Evolutionary conservation across 2,329 filamentous ascomycete genomes (phyloP), one percentile per base, ranked within the genome.

Genomic region (Colletotrichum echinochloae): DNA sequence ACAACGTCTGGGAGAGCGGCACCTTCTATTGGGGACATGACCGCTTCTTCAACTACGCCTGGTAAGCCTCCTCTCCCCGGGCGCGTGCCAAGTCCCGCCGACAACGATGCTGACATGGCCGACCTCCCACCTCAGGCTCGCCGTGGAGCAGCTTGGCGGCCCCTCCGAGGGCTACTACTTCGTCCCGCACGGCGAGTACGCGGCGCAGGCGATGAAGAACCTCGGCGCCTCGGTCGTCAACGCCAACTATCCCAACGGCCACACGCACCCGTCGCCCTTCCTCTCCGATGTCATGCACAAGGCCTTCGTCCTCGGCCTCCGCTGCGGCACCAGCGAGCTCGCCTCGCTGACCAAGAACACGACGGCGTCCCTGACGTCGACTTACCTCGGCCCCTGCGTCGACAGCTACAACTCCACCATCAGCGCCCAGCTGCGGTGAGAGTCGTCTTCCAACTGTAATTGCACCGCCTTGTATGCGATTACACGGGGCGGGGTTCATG

Each of bases 1-100:
- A 83, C 78, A 91, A 91, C 76, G 83, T 86, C 3, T 91, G 88
- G 85, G 88, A 90, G 74, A 82, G 80, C 0, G 89, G 89, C 1
- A 79, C 74, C 0, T 91, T 84, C 73, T 70, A 74, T 11, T 87
- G 86, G 73, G 74, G 74, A 0, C 79, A 85, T 0, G 81, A 82
- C 33, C 82, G 89, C 12, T 91, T 91, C 73, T 87, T 88, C 8
- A 85, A 81, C 26, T 91, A 90, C 74, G 83, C 85, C 26, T 79
- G 83, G 74, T 78, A 80, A 70, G 83, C 79, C 1, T 3, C n/a
- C 44, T 12, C 16, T 3, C n/a, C 20, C 9, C 28, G 23, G n/a
- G n/a, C n/a, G n/a, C n/a, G 18, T 11, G 20, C 39, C 11, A 18
- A 3, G 35, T 20, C 1, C 30, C 39, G 14, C 41, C 33, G n/a